Evolutionary conservation across 83 land plant species (phyloP).

Genomic region (Thuja plicata): DNA sequence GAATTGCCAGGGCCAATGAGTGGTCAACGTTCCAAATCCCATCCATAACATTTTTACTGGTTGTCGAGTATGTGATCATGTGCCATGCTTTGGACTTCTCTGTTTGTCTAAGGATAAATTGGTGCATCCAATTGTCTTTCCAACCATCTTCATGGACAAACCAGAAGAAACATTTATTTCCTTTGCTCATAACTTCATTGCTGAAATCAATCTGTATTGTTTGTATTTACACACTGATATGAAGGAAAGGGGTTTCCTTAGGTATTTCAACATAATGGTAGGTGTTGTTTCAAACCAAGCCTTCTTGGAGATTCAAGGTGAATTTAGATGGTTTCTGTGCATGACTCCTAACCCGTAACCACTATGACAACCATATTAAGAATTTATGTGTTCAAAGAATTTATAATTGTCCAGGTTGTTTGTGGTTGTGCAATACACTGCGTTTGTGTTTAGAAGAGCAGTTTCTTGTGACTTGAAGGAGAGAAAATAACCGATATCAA

Average conservation of each 20-base stretch:
- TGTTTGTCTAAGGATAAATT: not conserved
- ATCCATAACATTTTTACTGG: not conserved
- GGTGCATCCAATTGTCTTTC: not conserved
- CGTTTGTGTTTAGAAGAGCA: too few species aligned
- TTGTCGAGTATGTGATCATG: not conserved
- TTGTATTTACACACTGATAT: not conserved
- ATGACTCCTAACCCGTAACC: too few species aligned
- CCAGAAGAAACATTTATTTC: not conserved
- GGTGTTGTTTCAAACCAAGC: too few species aligned
- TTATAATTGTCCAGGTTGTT: too few species aligned
- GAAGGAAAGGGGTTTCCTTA: not conserved
- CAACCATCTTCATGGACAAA: not conserved
- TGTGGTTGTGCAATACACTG: too few species aligned
- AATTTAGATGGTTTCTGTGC: too few species aligned
- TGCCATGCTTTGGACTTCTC: not conserved
- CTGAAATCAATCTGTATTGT: not conserved
- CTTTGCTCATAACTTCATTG: not conserved
- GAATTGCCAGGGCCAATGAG: constrained; percentile 27
- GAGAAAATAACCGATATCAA: too few species aligned
- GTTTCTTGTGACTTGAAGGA: too few species aligned
- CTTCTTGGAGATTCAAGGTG: too few species aligned
- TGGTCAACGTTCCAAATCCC: not conserved
- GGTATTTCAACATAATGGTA: not conserved
- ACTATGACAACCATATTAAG: too few species aligned
- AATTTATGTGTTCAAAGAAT: too few species aligned